A percentile compares a stretch with the other conserved stretches of the same genome.
phyloP scores from a whole-genome alignment of 2,329 filamentous ascomycete genomes.

The Alternaria incomplexa region DNA sequence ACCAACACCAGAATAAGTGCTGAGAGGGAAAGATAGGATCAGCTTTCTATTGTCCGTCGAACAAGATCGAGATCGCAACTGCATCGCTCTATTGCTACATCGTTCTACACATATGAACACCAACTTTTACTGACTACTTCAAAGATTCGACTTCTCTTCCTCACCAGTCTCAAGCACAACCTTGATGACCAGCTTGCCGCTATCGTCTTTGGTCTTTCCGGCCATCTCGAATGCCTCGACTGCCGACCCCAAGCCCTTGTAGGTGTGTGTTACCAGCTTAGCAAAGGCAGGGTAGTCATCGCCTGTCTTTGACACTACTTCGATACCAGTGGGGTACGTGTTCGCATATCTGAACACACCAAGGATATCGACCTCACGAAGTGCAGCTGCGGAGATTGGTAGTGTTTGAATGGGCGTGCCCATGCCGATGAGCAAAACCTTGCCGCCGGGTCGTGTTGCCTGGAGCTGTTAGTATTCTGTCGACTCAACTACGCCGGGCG shows the following conservation, averaged over 20 bases:
- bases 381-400: conserved; percentile 72
- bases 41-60: background rate
- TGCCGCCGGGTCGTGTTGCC: conserved; percentile 71
- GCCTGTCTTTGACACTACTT: conserved; percentile 57
- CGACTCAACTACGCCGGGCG: background rate
- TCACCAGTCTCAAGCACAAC: conserved; percentile 63
- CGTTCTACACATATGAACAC: background rate
- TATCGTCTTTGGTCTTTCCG: conserved; percentile 69
- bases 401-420: conserved; percentile 77
- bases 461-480: conserved; percentile 19
- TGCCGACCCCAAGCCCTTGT: conserved; percentile 67
- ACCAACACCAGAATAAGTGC: background rate
- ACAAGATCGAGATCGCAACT: background rate
- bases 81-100: background rate
- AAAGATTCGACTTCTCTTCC: conserved; percentile 30
- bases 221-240: conserved; percentile 73
- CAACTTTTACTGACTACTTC: background rate
- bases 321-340: conserved; percentile 75
- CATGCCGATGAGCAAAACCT: conserved; percentile 80
- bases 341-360: conserved; percentile 80
- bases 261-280: conserved; percentile 76
- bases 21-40: background rate
- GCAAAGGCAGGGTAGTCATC: conserved; percentile 67
- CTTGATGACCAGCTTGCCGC: conserved; percentile 74
- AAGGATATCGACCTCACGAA: conserved; percentile 79